phyloP scores from a whole-genome alignment of 495 filamentous ascomycete species.

The Daldinia loculata region DNA sequence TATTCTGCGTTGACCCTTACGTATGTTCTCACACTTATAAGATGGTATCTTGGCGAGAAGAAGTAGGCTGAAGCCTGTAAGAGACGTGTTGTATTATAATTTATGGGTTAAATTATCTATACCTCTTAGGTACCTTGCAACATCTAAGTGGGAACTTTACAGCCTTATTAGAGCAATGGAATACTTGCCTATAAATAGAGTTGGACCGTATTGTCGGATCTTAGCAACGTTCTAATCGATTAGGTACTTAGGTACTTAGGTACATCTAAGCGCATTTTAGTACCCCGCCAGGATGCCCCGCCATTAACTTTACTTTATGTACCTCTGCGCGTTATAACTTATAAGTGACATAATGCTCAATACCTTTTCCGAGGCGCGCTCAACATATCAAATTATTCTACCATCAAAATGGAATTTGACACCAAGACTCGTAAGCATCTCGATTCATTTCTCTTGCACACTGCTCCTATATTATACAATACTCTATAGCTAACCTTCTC shows the following conservation, averaged over 20 bases:
- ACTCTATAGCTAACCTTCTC: not conserved
- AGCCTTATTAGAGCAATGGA: too few species aligned
- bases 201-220: not conserved
- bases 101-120: too few species aligned
- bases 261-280: not conserved
- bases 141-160: too few species aligned
- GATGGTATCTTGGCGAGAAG: too few species aligned
- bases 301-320: not conserved
- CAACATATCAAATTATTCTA: not conserved
- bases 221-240: not conserved
- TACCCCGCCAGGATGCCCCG: not conserved
- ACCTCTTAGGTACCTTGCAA: too few species aligned
- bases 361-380: not conserved
- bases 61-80: too few species aligned
- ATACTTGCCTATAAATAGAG: too few species aligned
- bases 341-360: not conserved
- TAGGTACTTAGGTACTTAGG: not conserved
- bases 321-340: not conserved
- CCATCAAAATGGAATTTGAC: slow-evolving; percentile 64
- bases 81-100: too few species aligned
- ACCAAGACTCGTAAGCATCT: slow-evolving; percentile 65
- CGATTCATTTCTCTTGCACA: not conserved
- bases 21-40: too few species aligned
- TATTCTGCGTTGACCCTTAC: too few species aligned
- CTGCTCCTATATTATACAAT: not conserved